phyloP scores from a whole-genome alignment of 2,329 filamentous ascomycete genomes.

The Monosporascus sp. region DNA sequence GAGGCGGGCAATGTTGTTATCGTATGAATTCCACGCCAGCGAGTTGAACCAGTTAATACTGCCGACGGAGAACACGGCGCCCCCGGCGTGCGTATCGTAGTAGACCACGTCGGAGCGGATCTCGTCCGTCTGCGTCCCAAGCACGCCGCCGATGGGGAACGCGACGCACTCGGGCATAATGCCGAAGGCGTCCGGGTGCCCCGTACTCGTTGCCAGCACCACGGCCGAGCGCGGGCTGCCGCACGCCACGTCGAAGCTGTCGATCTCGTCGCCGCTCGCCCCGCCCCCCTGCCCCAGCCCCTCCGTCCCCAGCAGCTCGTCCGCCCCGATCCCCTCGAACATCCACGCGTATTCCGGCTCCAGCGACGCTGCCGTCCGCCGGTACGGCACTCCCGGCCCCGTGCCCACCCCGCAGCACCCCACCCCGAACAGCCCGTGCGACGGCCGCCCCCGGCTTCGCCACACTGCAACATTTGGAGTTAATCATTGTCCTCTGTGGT shows the following conservation, averaged over 20 bases:
- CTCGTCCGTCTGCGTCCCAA: conserved; percentile 15
- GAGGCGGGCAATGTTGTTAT: conserved; percentile 20
- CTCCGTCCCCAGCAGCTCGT: conserved; percentile 13
- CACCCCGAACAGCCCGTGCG: conserved; percentile 27
- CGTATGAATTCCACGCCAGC: conserved; percentile 17
- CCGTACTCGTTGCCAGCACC: conserved; percentile 21
- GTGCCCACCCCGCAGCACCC: conserved; percentile 25
- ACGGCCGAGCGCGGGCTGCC: conserved; percentile 25
- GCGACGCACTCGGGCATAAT: conserved; percentile 13
- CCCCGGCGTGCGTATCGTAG: conserved; percentile 16
- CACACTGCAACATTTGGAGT: conserved; percentile 15
- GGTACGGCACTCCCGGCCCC: conserved; percentile 19
- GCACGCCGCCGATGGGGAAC: conserved; percentile 16
- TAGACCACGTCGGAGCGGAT: conserved; percentile 19
- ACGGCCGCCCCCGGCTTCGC: conserved; percentile 26
- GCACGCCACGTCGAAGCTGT: conserved; percentile 23
- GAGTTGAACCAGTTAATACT: conserved; percentile 22
- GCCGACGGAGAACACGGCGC: conserved; percentile 13
- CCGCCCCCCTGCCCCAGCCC: conserved; percentile 23
- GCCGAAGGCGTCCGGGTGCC: conserved; percentile 17
- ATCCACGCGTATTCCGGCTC: conserved; percentile 6
- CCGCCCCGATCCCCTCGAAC: conserved; percentile 5
- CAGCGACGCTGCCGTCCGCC: conserved; percentile 3
- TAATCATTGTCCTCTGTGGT: no score
- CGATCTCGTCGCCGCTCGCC: conserved; percentile 31